Evolutionary conservation across 2,329 filamentous ascomycete species (phyloP), one percentile per base, ranked within the genome.

Genomic region (Cylindrodendrum hubeiense): DNA sequence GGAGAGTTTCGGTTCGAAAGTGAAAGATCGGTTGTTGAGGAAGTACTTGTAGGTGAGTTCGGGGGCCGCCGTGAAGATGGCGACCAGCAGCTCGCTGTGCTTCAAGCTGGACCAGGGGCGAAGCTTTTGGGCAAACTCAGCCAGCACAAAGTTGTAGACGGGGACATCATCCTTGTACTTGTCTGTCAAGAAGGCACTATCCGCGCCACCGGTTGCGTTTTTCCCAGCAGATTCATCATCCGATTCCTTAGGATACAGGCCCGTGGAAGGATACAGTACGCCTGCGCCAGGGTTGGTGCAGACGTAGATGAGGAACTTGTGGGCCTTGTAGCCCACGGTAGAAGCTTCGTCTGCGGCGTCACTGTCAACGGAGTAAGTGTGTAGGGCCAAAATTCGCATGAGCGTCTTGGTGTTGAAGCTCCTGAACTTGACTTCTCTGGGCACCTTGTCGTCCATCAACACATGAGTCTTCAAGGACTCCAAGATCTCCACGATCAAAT

Each of bases 41-140:
- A 97, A 98, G 78, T 97, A 99, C 74, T 94, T 90, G 46, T 94
- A 92, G 2, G 97, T 88, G 3, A 98, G 85, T 79, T 98, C 96
- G 1, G 97, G 95, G 0, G 92, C 93, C 8, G 89, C 88, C 67
- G 85, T 86, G 76, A 99, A 97, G 34, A 97, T 94, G 4, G 90
- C 86, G 5, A 95, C 82, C 2, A 97, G 81, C 10, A 99, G 86
- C 71, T 97, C 91, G 71, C 91, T 92, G 75, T 99, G 95, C 66
- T 91, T 88, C 34, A 89, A 85, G 79, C 90, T 94, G 30, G 93
- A 91, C 85, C 97, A 95, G 7, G 96, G 95, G 7, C 93, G 90
- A 58, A 99, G 85, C 46, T 86, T 91, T 68, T 93, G 90, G 2
- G 93, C 85, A 69, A 98, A 94, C 37, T 93, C 90, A 15, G 93